These are phyloP conservation scores for Aspergillus neoniger DNA, from an alignment of 2,329 filamentous ascomycete genomes.

Conservation along the genomic window DNA sequence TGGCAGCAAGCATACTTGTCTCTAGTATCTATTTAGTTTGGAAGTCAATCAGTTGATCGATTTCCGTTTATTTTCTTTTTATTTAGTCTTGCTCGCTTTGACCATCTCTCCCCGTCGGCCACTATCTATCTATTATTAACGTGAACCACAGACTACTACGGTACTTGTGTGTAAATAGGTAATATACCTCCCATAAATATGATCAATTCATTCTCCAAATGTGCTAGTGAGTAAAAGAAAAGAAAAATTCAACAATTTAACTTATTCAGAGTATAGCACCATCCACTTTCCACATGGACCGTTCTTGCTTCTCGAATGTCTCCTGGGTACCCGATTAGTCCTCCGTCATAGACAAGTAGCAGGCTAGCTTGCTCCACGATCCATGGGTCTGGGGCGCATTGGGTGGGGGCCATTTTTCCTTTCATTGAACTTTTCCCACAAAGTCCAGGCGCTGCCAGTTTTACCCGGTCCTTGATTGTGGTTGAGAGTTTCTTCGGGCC, in stretches of 20 bases:
- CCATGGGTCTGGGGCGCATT: slow-evolving; percentile 17
- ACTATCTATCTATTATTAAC: slow-evolving; percentile 4
- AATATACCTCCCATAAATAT: background rate
- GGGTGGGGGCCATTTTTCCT: slow-evolving; percentile 15
- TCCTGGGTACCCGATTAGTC: background rate
- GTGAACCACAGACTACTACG: background rate
- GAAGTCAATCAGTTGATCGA: slow-evolving; percentile 2
- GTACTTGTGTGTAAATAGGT: background rate
- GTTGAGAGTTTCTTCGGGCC: background rate
- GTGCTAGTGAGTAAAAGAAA: no score
- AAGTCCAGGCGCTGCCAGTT: slow-evolving; percentile 4
- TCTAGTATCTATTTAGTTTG: no score
- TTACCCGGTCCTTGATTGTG: background rate
- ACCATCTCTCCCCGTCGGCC: background rate
- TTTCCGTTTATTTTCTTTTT: background rate
- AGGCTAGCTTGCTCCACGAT: slow-evolving; percentile 14
- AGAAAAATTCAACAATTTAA: background rate
- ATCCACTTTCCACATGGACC: slow-evolving; percentile 5
- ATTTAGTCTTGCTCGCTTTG: background rate
- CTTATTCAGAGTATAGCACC: slow-evolving; percentile 1
- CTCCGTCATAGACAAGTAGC: slow-evolving; percentile 6
- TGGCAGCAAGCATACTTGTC: no score
- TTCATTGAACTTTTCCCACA: slow-evolving; percentile 5
- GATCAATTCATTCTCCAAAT: background rate
- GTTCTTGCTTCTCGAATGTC: slow-evolving; percentile 7